phyloP scores from a whole-genome alignment of 352 stramenopile species.

The Globisporangium nunn region DNA sequence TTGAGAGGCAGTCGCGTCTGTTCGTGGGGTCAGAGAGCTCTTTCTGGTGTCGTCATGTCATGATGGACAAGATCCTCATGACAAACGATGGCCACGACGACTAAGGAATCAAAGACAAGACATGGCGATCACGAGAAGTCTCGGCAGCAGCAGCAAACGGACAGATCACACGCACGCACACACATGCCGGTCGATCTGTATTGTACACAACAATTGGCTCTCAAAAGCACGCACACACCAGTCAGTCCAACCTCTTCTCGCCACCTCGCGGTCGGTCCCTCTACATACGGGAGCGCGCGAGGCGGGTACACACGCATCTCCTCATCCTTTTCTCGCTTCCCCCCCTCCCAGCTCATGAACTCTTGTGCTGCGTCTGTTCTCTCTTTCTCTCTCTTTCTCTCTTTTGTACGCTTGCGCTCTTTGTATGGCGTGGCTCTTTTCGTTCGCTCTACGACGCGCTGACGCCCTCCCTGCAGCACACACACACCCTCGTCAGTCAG shows the following conservation, averaged over 20 bases:
- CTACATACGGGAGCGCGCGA: neutral
- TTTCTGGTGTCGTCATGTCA: too few relatives aligned
- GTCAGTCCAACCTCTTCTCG: constrained; percentile 4
- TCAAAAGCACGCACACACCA: constrained; percentile 5
- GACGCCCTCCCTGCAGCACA: constrained; percentile 47
- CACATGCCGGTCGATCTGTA: constrained; percentile 18
- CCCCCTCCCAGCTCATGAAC: neutral
- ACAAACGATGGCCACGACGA: too few relatives aligned
- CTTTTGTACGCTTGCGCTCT: neutral
- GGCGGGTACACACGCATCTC: constrained; percentile 1
- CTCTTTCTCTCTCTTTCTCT: neutral
- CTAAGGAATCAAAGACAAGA: too few relatives aligned
- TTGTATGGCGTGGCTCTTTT: neutral
- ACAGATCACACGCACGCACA: neutral
- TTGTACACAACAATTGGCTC: constrained; percentile 16
- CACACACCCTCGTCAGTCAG: neutral
- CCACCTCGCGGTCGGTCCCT: neutral
- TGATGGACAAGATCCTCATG: too few relatives aligned
- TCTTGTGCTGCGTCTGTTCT: neutral
- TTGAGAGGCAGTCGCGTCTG: too few relatives aligned
- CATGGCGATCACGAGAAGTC: too few relatives aligned
- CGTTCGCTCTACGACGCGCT: constrained; percentile 47
- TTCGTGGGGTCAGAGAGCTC: too few relatives aligned
- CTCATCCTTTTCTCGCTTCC: neutral
- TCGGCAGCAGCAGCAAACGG: neutral